phyloP scores from a whole-genome alignment of 306 rosid genomes.

The Medicago arabica region DNA sequence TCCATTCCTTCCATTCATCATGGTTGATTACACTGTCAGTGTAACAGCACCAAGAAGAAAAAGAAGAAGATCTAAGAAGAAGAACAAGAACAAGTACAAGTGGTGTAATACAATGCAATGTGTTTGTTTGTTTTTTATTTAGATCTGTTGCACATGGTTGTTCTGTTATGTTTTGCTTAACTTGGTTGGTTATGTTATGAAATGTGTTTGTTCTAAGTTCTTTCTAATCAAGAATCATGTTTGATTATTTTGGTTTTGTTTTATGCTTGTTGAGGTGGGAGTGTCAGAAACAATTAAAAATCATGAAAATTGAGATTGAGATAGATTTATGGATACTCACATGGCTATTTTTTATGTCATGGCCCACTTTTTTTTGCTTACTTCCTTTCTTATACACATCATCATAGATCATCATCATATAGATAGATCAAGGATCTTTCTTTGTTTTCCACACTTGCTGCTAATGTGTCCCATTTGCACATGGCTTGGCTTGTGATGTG shows the following conservation, averaged over 20 bases:
- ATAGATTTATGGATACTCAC: constrained; percentile 22
- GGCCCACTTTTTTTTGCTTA: constrained; percentile 16
- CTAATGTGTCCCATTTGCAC: constrained; percentile 38
- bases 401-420: constrained; percentile 8
- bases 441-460: constrained; percentile 20
- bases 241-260: constrained; percentile 5
- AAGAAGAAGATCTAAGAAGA: neutral
- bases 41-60: neutral
- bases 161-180: neutral
- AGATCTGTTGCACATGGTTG: neutral
- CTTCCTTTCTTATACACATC: neutral
- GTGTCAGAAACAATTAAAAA: constrained; percentile 40
- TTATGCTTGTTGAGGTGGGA: constrained; percentile 33
- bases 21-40: neutral
- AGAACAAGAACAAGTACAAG: neutral
- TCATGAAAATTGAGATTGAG: neutral
- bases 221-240: neutral
- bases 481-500: too few species aligned
- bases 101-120: neutral
- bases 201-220: neutral
- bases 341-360: constrained; percentile 9
- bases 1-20: constrained; percentile 58
- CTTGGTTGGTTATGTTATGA: neutral
- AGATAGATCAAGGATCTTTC: neutral
- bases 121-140: neutral